phyloP scores from a whole-genome alignment of 208 protist genomes.

The Hexamita inflata region DNA sequence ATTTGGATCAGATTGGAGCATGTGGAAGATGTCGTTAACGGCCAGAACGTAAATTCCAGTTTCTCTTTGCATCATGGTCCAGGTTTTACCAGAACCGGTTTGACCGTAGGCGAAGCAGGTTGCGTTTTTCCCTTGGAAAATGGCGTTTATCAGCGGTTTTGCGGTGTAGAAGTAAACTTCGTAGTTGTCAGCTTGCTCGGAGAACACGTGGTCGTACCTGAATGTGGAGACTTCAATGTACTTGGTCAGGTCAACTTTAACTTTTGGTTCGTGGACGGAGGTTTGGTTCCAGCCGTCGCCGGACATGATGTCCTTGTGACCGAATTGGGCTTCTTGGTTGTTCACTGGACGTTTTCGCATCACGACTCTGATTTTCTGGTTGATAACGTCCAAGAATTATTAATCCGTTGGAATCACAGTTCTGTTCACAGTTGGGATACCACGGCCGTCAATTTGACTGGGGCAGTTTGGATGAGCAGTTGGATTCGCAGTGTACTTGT shows the following conservation, averaged over 20 bases:
- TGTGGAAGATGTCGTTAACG: slow-evolving; percentile 30
- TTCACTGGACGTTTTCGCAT: slow-evolving; percentile 40
- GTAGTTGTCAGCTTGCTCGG: not conserved
- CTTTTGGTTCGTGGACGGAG: slow-evolving; percentile 36
- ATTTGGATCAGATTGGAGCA: not conserved
- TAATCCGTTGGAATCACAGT: slow-evolving; percentile 16
- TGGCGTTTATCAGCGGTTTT: slow-evolving; percentile 19
- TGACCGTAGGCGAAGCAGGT: slow-evolving; percentile 42
- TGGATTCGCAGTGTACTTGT: not conserved
- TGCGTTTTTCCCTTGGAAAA: slow-evolving; percentile 36
- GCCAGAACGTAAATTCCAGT: not conserved
- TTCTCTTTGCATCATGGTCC: no score
- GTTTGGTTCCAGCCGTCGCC: not conserved
- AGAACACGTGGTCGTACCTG: slow-evolving; percentile 23
- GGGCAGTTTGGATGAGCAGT: not conserved
- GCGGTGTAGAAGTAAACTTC: slow-evolving; percentile 8
- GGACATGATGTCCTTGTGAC: slow-evolving; percentile 23
- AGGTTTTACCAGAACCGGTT: slow-evolving; percentile 31
- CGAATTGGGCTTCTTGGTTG: slow-evolving; percentile 8
- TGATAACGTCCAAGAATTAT: not conserved
- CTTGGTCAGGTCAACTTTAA: slow-evolving; percentile 40
- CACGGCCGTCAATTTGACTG: not conserved
- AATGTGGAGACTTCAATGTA: slow-evolving; percentile 36
- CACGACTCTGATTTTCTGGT: slow-evolving; percentile 34
- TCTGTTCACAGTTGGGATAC: not conserved